A percentile compares a stretch with the other conserved stretches of the same genome.
Evolutionary conservation across 2,329 filamentous ascomycete species (phyloP).

Genomic region (Macroventuria anomochaeta): DNA sequence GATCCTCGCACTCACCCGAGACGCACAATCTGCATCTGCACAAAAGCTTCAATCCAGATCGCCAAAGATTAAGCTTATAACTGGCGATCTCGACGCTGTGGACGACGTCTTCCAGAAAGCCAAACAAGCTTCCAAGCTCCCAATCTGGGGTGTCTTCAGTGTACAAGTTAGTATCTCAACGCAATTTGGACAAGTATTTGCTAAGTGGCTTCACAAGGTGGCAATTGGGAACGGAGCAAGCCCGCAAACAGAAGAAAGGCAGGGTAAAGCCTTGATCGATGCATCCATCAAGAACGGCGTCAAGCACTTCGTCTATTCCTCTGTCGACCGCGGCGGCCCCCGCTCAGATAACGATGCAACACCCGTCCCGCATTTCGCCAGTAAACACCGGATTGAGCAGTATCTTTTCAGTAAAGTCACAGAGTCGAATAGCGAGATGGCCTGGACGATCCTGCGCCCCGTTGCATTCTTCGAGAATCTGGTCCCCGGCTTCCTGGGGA

Average conservation of each 20-base stretch:
- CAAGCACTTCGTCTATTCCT: conserved; percentile 49
- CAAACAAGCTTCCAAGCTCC: conserved; percentile 34
- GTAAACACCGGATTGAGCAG: conserved; percentile 66
- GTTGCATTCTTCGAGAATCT: conserved; percentile 67
- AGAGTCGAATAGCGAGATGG: conserved; percentile 57
- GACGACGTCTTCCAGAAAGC: conserved; percentile 58
- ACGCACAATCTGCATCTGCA: conserved; percentile 57
- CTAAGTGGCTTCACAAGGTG: not conserved
- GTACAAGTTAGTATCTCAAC: conserved; percentile 29
- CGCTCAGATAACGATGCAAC: conserved; percentile 60
- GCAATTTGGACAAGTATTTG: not conserved
- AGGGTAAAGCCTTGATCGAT: conserved; percentile 49
- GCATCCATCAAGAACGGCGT: conserved; percentile 39
- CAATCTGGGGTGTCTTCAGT: conserved; percentile 44
- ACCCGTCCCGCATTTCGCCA: conserved; percentile 65
- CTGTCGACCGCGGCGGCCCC: conserved; percentile 46
- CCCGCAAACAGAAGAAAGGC: conserved; percentile 36
- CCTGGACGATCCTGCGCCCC: conserved; percentile 66
- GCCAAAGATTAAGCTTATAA: conserved; percentile 59
- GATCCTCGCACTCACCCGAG: conserved; percentile 64
- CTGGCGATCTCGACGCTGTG: conserved; percentile 61
- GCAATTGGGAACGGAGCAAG: conserved; percentile 16
- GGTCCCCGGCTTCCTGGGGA: conserved; percentile 53
- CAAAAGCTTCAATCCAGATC: conserved; percentile 56
- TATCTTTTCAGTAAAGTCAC: conserved; percentile 55